Evolutionary conservation across 2,329 filamentous ascomycete species (phyloP), one percentile per base, ranked within the genome.

Genomic region (Trichoderma semiorbis): DNA sequence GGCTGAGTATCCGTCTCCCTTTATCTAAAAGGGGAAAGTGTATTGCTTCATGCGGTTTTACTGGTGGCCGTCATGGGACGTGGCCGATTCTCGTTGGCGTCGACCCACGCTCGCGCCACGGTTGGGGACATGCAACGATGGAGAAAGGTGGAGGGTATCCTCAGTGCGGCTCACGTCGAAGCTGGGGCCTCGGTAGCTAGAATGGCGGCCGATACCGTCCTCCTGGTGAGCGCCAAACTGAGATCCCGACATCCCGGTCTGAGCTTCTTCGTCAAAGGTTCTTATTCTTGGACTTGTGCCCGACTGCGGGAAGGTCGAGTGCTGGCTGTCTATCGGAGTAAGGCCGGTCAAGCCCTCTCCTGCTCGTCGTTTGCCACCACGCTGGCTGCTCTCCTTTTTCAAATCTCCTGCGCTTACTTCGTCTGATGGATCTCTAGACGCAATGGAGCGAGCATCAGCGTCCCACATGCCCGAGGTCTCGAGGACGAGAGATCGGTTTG

Each of bases 31-130:
- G 16, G 21, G 14, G 26, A 21, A 21, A 28, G n/a, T 5, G 43
- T 47, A 30, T 16, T 32, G 16, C n/a, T 47, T 53, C 62, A n/a
- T 65, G 62, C 24, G 62, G 39, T 26, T 32, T 47, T 18, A 60
- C 26, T 69, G 28, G 3, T 68, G 26, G 4, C 10, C 26, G 6
- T 55, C 53, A 18, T 53, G 95, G 95, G 2, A 87, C 95, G 21
- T 94, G 97, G 81, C 82, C 97, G 75, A 96, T 97, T 80, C 89
- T 94, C 72, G 55, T 8, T 71, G 67, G 63, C 71, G 68, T 55
- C 71, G 71, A 53, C 72, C 73, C 39, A 64, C 28, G 58, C 72
- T 74, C 26, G 64, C 66, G 24, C 74, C 74, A 14, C 73, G 71
- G n/a, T 71, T 61, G 10, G 50, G 69, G 47, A 39, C 61, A n/a